Evolutionary conservation across 768 basidiomycete species (phyloP).

Genomic region (Lanmaoa rubissima): DNA sequence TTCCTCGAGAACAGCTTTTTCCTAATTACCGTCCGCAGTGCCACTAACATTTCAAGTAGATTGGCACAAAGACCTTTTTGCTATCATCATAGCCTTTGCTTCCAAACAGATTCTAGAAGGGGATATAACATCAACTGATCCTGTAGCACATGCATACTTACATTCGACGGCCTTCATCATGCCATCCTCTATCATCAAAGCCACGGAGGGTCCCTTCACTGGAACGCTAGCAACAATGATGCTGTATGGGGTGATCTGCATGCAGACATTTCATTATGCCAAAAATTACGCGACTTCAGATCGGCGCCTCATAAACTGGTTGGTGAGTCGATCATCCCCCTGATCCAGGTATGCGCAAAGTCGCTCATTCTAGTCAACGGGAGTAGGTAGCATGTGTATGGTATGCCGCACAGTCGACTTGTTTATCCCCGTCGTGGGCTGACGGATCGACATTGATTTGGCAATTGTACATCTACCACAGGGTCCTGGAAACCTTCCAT

Average conservation of each 20-base stretch:
- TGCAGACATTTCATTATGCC: slow-evolving; percentile 17
- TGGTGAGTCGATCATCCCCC: slow-evolving; percentile 10
- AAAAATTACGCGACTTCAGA: slow-evolving; percentile 5
- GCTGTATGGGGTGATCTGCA: slow-evolving; percentile 16
- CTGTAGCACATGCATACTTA: too few relatives aligned
- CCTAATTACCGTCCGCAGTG: too few relatives aligned
- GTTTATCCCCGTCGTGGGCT: too few relatives aligned
- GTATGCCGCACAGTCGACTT: slow-evolving; percentile 1
- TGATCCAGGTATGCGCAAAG: background rate
- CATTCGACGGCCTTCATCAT: background rate
- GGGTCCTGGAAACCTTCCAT: slow-evolving; percentile 16
- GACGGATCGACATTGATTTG: background rate
- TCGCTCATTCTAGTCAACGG: background rate
- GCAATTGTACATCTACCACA: background rate
- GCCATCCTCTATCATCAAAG: background rate
- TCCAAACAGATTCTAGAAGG: background rate
- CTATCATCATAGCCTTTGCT: too few relatives aligned
- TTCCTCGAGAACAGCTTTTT: too few relatives aligned
- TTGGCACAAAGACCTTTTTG: too few relatives aligned
- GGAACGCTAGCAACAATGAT: slow-evolving; percentile 10
- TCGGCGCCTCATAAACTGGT: slow-evolving; percentile 2
- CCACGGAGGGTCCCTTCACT: slow-evolving; percentile 13
- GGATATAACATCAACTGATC: background rate
- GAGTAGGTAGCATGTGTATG: slow-evolving; percentile 11
- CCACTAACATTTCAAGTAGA: too few relatives aligned